Base-by-base conservation (phyloP, 352 stramenopile genomes). In the Phytophthora uliginosa region DNA sequence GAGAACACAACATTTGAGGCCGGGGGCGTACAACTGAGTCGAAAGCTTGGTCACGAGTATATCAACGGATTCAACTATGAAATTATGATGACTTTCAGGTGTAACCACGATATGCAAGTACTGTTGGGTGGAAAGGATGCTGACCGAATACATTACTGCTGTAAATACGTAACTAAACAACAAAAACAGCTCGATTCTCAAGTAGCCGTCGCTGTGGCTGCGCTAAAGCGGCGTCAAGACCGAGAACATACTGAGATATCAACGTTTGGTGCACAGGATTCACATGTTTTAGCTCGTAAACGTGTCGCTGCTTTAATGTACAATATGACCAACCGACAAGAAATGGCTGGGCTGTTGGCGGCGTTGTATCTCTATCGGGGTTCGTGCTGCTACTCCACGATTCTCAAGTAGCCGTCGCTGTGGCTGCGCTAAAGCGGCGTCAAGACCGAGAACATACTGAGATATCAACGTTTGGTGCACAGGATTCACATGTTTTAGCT, bases 41-140 rank as follows among this genome's bases (percentile, higher is more conserved):
- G 48, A 10, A 26, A n/a, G n/a, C 6, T 59, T 9, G 60, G 20
- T 9, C 50, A 67, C 17, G 50, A 67, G 36, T 67, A 31, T 53
- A 31, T 67, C 2, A 60, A 67, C 42, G 50, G 60, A 2, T 67
- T 67, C 15, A 67, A 67, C 7, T 67, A 60, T 28, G 34, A 40
- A 4, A 59, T 67, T 10, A 67, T 67, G 60, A 50, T 50, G 7
- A 53, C 50, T 8, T 67, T 67, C 8, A 59, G 52, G 12, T 67
- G 48, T n/a, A 63, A 45, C 3, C 50, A 59, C 8, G 38, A 40
- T 18, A 40, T 53, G 33, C 12, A 67, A 53, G 40, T 28, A 22
- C 18, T 67, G 42, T 8, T 67, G 36, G 63, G 63, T 15, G 63
- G 63, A 20, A 53, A 13, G 2, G 63, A 63, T 53, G 15, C 24